A percentile compares a stretch with the other conserved stretches of the same genome.
Evolutionary conservation across 2,329 filamentous ascomycete species (phyloP).

Genomic region (Saccharata proteae): DNA sequence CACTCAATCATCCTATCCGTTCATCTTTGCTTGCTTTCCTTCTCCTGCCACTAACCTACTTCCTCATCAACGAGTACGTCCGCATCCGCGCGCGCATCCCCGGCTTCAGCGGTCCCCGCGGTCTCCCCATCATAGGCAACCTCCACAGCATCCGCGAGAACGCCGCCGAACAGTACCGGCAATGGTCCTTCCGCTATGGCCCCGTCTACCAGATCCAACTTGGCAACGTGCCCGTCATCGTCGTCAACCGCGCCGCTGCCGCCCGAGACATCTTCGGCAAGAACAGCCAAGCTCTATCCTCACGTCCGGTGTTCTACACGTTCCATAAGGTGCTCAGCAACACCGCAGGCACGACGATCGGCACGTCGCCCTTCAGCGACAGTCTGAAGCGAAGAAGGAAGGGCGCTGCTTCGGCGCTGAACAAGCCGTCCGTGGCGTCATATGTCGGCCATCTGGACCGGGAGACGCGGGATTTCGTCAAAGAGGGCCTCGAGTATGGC

Average conservation of each 20-base stretch:
- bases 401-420: constrained; percentile 52
- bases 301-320: constrained; percentile 32
- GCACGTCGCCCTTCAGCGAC: constrained; percentile 55
- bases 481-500: constrained; percentile 48
- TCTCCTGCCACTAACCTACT: constrained; percentile 20
- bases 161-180: constrained; percentile 30
- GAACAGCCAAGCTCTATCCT: constrained; percentile 29
- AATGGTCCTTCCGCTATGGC: constrained; percentile 30
- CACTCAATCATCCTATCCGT: constrained; percentile 16
- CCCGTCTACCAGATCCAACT: constrained; percentile 35
- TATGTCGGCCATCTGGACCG: constrained; percentile 52
- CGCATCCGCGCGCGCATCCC: constrained; percentile 24
- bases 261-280: constrained; percentile 30
- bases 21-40: constrained; percentile 15
- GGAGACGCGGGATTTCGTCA: constrained; percentile 51
- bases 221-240: constrained; percentile 32
- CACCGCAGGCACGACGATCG: constrained; percentile 55
- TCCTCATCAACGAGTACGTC: constrained; percentile 25
- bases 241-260: constrained; percentile 30
- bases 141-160: constrained; percentile 31
- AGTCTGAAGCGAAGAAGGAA: constrained; percentile 52
- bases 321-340: constrained; percentile 47
- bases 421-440: constrained; percentile 50
- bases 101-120: constrained; percentile 26
- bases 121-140: constrained; percentile 30